A percentile compares a stretch with the other conserved stretches of the same genome.
phyloP scores from a whole-genome alignment of 805 yeast species.

The Candida yuanshanica region DNA sequence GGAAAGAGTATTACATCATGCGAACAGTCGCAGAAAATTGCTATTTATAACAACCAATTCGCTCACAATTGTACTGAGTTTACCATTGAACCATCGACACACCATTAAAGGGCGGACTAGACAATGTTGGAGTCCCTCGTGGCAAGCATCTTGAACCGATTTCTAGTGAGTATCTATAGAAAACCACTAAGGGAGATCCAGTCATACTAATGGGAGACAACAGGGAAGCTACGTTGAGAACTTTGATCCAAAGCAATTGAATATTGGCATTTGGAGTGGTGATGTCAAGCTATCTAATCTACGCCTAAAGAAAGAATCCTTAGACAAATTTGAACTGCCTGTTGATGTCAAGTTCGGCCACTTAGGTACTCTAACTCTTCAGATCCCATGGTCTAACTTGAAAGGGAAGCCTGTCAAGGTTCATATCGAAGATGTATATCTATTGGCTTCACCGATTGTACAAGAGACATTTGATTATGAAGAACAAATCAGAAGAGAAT shows the following conservation, averaged over 20 bases:
- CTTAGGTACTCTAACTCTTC: constrained; percentile 81
- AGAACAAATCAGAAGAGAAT: constrained; percentile 54
- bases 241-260: constrained; percentile 91
- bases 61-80: no score
- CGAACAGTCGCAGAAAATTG: background rate
- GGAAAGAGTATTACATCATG: no score
- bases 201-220: constrained; percentile 1
- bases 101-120: background rate
- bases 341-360: constrained; percentile 85
- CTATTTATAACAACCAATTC: background rate
- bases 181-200: no score
- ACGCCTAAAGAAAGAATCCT: constrained; percentile 77
- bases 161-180: constrained; percentile 32
- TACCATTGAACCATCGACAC: no score
- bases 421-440: constrained; percentile 76
- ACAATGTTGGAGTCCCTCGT: constrained; percentile 62
- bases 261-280: constrained; percentile 97
- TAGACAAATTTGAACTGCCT: constrained; percentile 83
- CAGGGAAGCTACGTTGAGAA: constrained; percentile 79
- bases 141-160: constrained; percentile 55
- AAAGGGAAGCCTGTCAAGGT: constrained; percentile 90
- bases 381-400: constrained; percentile 95
- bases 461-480: constrained; percentile 46
- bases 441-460: constrained; percentile 73
- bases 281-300: constrained; percentile 83